Percentiles rank a stretch among this genome's conserved stretches.
These are phyloP conservation scores for Trichoderma breve DNA, from an alignment of 2,329 filamentous ascomycete genomes.

Conservation along the genomic window DNA sequence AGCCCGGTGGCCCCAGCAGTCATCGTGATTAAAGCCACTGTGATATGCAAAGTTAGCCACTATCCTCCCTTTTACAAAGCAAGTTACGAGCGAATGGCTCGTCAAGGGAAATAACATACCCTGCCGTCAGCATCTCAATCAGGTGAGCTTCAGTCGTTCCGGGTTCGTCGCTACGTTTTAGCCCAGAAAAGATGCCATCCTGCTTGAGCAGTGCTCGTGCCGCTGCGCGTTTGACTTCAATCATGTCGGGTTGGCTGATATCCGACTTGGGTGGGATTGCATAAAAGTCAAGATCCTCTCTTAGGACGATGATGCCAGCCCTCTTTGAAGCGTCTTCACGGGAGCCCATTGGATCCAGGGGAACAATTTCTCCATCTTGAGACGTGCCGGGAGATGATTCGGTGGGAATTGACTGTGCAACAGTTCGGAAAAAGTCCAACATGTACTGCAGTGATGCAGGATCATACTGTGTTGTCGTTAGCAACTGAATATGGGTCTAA, in stretches of 20 bases:
- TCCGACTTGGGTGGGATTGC: conserved; percentile 83
- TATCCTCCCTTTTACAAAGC: not conserved
- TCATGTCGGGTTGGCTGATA: conserved; percentile 87
- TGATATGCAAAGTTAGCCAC: not conserved
- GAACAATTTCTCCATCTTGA: conserved; percentile 59
- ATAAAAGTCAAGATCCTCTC: conserved; percentile 97
- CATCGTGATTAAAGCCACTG: conserved; percentile 95
- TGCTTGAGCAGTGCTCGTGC: conserved; percentile 83
- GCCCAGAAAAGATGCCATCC: conserved; percentile 91
- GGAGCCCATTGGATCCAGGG: conserved; percentile 68
- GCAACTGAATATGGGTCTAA: not conserved
- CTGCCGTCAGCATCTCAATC: conserved; percentile 98
- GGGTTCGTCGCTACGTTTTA: conserved; percentile 91
- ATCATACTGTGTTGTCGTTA: conserved; percentile 70
- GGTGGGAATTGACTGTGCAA: conserved; percentile 91
- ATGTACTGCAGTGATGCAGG: conserved; percentile 96
- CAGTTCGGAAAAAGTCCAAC: conserved; percentile 95
- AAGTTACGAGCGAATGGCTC: not conserved
- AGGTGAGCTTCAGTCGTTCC: conserved; percentile 97
- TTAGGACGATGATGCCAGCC: conserved; percentile 92
- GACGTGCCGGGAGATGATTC: conserved; percentile 66
- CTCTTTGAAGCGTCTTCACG: conserved; percentile 81
- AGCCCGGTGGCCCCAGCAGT: conserved; percentile 94
- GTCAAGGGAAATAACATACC: conserved; percentile 56
- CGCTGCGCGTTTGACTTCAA: conserved; percentile 90